Base-by-base conservation (phyloP, 306 rosid species). In the Begonia loranthoides region DNA sequence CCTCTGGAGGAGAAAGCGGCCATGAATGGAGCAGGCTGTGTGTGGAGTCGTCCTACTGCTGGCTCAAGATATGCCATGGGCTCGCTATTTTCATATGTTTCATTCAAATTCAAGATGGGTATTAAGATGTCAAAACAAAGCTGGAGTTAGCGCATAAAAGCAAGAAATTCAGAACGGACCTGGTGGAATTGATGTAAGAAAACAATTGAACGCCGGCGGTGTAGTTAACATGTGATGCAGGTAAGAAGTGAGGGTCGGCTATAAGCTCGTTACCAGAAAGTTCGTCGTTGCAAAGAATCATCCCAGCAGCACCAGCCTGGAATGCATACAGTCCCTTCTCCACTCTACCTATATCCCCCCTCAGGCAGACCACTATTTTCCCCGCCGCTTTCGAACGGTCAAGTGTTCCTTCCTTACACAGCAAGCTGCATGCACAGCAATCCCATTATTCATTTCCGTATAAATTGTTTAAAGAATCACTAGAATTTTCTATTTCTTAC, bases 1-100 rank as follows among this genome's bases (percentile, higher is more conserved):
- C 89, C 89, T 59, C 64, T 56, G 1, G 95, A 82, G 17, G 93
- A 87, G 78, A 87, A 87, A 8, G 58, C 15, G 4, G 89, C 95
- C 79, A 82, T 70, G 56, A 3, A 21, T 21, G 95, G 95, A 62
- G 80, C 61, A 57, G 89, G 95, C 55, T 71, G 73, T n/a, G 39
- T 46, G 21, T 63, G 9, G 9, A 66, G 10, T 41, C 64, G 9
- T 28, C 77, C 62, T 21, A 8, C 1, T 4, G 85, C 81, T 15
- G 86, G 58, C 52, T 41, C 41, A 15, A 86, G 67, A 62, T 49
- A 77, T 45, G 74, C 95, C 49, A 58, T 12, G 9, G 93, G 93
- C 59, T 75, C 58, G 13, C 92, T 85, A 65, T 28, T 28, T 63
- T 34, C 34, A 43, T 22, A 2, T 2, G 36, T n/a, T n/a, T n/a